These are phyloP conservation scores for Alternaria brassicae DNA, from an alignment of 2,329 filamentous ascomycete genomes.

Conservation along the genomic window DNA sequence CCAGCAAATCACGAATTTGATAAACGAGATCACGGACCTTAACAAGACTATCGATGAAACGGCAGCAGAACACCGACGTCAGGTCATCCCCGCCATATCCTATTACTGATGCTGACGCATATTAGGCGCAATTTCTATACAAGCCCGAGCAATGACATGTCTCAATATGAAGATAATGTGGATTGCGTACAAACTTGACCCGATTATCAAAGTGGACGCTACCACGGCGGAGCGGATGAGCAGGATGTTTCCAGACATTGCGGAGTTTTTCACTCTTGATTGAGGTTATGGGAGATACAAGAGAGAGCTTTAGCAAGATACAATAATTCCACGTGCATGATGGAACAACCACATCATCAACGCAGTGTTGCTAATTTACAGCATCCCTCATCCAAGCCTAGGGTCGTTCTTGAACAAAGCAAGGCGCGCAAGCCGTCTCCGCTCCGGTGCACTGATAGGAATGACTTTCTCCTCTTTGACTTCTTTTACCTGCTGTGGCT, in stretches of 20 bases:
- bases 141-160: not conserved
- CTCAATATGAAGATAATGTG: not conserved
- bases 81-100: not conserved
- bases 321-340: not conserved
- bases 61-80: not conserved
- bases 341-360: not conserved
- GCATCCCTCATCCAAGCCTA: not conserved
- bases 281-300: not conserved
- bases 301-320: not conserved
- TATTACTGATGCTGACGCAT: not conserved
- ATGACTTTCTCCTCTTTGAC: not conserved
- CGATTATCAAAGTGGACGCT: not conserved
- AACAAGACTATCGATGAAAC: not conserved
- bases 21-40: not conserved
- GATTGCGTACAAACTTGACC: not conserved
- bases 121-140: not conserved
- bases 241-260: not conserved
- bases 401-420: not conserved
- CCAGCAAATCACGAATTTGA: not conserved
- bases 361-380: not conserved
- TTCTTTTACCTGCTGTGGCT: not conserved
- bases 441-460: not conserved
- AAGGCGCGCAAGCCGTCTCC: conserved; percentile 2
- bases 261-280: not conserved
- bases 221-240: not conserved